Base-by-base conservation (phyloP, 1,284 basidiomycete genomes). In the Cryptococcus amylolentus region DNA sequence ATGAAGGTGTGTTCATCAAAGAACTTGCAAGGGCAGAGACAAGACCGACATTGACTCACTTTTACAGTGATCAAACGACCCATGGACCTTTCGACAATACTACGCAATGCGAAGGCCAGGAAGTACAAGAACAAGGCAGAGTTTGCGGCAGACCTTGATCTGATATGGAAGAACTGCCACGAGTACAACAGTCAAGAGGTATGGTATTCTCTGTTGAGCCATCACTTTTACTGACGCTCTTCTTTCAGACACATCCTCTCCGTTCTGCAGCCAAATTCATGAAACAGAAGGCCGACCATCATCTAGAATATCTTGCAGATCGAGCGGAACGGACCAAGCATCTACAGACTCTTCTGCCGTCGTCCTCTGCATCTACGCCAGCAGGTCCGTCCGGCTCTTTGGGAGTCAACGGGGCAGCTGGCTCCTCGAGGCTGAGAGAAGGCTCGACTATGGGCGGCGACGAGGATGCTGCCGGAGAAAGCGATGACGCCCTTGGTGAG, bases 151-250 rank as follows among this genome's bases (percentile, higher is more conserved):
- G 96, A 99, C 77, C 80, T 99, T 45, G 89, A 95, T 66, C 83
- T 96, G 60, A 98, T 99, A 66, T 98, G 95, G 95, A 85, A 87
- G 53, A 98, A 98, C 69, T 98, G 95, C 75, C 83, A 89, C 65
- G 84, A 83, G 12, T 98, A 98, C 77, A 99, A 99, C 73, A 87
- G 88, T 26, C 84, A 86, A 16, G 88, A 91, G 77, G 93, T 91
- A 66, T 46, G 20, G 27, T 42, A 40, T 13, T 13, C 6, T n/a
- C 40, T 46, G 44, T 26, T 26, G 26, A 28, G 20, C 5, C 23
- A 27, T 28, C 13, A 14, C 9, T 27, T 10, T 23, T 7, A 9
- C 28, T 18, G 49, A 27, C 27, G 35, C 28, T 4, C 13, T 40
- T 4, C 13, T n/a, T 48, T n/a, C 70, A 83, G 82, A 77, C 84